A percentile compares a stretch with the other conserved stretches of the same genome.
Conservation (phyloP, 2,329 filamentous ascomycete genomes). For the Didymella segeticola region DNA sequence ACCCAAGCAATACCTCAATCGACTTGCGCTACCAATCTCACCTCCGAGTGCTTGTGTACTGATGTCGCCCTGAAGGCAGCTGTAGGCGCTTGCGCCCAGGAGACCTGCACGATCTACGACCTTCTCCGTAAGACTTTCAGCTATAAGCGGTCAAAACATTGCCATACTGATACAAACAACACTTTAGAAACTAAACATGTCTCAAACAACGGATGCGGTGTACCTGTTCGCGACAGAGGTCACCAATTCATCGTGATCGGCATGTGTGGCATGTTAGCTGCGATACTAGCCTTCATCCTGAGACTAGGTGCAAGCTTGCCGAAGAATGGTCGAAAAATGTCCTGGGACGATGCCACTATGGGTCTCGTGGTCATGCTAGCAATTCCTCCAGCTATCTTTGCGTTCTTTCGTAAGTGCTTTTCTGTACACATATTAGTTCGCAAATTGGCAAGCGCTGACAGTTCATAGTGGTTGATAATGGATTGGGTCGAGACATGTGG, state of each 20-base stretch:
- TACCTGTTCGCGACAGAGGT: constrained; percentile 44
- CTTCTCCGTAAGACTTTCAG: constrained; percentile 31
- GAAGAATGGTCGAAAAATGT: constrained; percentile 44
- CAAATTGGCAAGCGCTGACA: neutral
- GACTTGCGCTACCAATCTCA: constrained; percentile 47
- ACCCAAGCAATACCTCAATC: constrained; percentile 41
- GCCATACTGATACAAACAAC: neutral
- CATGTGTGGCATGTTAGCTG: constrained; percentile 37
- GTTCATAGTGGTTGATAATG: constrained; percentile 41
- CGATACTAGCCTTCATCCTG: constrained; percentile 42
- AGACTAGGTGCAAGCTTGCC: constrained; percentile 45
- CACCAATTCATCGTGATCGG: constrained; percentile 38
- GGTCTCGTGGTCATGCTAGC: constrained; percentile 45
- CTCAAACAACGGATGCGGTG: constrained; percentile 45
- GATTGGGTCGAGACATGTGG: constrained; percentile 62
- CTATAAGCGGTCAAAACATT: neutral
- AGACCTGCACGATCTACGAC: constrained; percentile 48
- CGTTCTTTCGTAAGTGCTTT: constrained; percentile 16
- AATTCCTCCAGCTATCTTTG: constrained; percentile 32
- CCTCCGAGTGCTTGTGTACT: constrained; percentile 49
- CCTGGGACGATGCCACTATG: constrained; percentile 50
- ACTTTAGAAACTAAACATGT: constrained; percentile 48
- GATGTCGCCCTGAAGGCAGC: constrained; percentile 41
- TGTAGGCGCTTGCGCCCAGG: constrained; percentile 45
- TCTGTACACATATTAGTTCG: constrained; percentile 26